phyloP scores from a whole-genome alignment of 257 asterid genomes.

The Solanum tarijense region DNA sequence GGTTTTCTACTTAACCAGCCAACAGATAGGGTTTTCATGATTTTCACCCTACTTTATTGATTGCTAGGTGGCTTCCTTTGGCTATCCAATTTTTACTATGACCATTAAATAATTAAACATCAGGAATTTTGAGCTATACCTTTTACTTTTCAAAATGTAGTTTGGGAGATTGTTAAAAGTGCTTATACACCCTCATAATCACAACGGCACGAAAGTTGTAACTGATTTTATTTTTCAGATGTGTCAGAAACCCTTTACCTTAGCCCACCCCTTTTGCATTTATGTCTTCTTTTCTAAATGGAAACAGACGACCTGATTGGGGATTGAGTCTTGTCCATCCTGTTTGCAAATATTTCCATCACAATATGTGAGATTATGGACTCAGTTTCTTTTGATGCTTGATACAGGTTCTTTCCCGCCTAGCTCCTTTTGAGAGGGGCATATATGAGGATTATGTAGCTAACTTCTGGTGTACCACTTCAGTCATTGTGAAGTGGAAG shows the following conservation, averaged over 20 bases:
- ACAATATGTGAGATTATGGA: neutral
- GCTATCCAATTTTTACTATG: neutral
- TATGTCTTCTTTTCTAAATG: neutral
- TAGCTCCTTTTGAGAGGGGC: conserved; percentile 98
- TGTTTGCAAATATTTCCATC: neutral
- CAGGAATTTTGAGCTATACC: neutral
- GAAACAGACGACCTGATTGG: neutral
- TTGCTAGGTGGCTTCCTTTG: neutral
- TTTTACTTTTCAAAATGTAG: neutral
- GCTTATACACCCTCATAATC: neutral
- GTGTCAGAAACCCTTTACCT: neutral
- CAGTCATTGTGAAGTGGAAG: conserved; percentile 83
- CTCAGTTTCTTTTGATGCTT: conserved; percentile 10
- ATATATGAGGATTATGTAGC: conserved; percentile 97
- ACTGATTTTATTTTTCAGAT: neutral
- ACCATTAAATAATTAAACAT: neutral
- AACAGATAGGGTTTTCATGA: neutral
- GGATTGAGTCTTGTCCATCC: neutral
- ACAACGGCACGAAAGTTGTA: neutral
- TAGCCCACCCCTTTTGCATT: neutral
- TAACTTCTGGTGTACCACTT: conserved; percentile 91
- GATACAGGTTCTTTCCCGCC: conserved; percentile 83
- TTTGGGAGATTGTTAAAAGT: neutral
- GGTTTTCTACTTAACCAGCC: neutral
- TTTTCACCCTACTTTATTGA: neutral